Evolutionary conservation across 805 yeast genomes (phyloP), one percentile per base, ranked within the genome.

Genomic region (Saccharomyces jurei): DNA sequence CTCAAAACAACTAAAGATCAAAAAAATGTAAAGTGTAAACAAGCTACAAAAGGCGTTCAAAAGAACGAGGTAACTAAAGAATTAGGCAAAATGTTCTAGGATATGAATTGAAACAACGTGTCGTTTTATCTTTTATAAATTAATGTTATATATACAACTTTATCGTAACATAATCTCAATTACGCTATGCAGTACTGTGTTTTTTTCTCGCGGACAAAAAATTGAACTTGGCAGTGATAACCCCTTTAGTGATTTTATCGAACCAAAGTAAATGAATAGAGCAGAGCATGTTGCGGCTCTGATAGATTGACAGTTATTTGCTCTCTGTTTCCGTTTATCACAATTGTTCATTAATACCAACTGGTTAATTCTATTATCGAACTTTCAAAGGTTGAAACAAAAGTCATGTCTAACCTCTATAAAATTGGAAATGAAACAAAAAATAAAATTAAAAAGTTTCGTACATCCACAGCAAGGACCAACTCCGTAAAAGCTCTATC

Each of bases 401-500:
- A 27, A 29, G 48, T 30, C 21, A 77, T 81, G 57, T 71, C 79
- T 21, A 75, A 83, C 0, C 71, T 89, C 55, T 87, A 87, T 67
- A 69, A 83, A 0, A 78, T 88, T 58, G 73, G 86, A 10, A 76
- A 81, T 5, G 86, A 80, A 48, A 85, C 95, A 0, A 73, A 78
- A 50, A 69, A 79, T 9, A 75, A 68, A 14, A 78, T 89, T 46
- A 82, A 81, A 58, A 88, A 86, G 71, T 89, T 89, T 69, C 80
- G 96, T 54, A 81, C 84, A 57, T 74, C 82, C 14, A 85, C 89
- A 57, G 83, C 89, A 13, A 76, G 95, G 66, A 77, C 84, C 4
- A 76, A 77, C 31, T 64, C 71, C 2, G 74, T 86, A 64, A 83
- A 86, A 69, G 88, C 89, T 1, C 70, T 83, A 51, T 75, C 86